Conservation (phyloP, 2,329 filamentous ascomycete species). For the Aspergillus sp. region DNA sequence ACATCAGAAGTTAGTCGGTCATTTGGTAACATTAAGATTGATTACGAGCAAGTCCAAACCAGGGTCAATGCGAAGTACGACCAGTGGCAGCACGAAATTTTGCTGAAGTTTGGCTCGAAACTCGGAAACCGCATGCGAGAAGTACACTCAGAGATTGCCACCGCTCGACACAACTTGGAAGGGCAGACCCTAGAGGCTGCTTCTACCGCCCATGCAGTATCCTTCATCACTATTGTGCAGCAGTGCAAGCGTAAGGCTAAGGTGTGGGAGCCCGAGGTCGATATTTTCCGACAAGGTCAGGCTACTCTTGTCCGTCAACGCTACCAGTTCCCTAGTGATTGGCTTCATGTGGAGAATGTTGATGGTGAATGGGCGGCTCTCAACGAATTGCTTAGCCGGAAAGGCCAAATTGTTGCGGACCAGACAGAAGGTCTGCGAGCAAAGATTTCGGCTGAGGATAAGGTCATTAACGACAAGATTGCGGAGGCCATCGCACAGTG, state of each 20-base stretch:
- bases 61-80: constrained; percentile 99
- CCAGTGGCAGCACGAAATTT: constrained; percentile 97
- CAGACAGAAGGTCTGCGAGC: constrained; percentile 92
- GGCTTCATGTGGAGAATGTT: constrained; percentile 94
- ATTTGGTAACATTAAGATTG: constrained; percentile 92
- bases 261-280: constrained; percentile 91
- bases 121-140: constrained; percentile 90
- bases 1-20: constrained; percentile 90
- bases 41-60: constrained; percentile 97
- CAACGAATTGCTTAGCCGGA: constrained; percentile 86
- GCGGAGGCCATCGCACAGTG: constrained; percentile 80
- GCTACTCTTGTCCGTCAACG: constrained; percentile 87
- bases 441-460: constrained; percentile 93
- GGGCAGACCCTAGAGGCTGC: constrained; percentile 88
- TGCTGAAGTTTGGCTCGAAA: constrained; percentile 86
- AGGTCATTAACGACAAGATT: constrained; percentile 85
- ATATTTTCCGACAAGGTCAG: constrained; percentile 93
- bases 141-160: constrained; percentile 86
- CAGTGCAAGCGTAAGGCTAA: constrained; percentile 93
- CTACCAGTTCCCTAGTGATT: constrained; percentile 90
- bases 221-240: constrained; percentile 97
- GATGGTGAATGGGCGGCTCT: constrained; percentile 94
- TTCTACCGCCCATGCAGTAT: constrained; percentile 93
- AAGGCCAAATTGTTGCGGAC: constrained; percentile 92
- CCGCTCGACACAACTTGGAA: constrained; percentile 86